Conservation (phyloP, 345 rosid species). For the Clausena lansium region DNA sequence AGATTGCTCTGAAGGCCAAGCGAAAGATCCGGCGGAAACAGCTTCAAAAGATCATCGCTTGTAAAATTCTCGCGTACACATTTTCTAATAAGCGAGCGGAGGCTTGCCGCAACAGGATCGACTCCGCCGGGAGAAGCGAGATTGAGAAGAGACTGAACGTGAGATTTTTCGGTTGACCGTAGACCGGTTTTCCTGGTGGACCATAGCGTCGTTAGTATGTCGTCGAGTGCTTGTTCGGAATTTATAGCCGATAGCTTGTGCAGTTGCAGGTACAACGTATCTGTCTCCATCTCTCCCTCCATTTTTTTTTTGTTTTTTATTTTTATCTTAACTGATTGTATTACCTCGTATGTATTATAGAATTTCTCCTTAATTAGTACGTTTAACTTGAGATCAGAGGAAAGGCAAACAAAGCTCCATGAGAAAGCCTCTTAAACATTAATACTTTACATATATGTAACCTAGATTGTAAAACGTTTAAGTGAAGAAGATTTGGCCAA, state of each 20-base stretch:
- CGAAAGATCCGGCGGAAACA: conserved; percentile 52
- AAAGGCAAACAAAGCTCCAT: no score
- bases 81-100: conserved; percentile 60
- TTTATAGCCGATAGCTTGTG: conserved; percentile 42
- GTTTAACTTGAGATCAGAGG: no score
- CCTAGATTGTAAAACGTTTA: no score
- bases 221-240: conserved; percentile 35
- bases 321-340: no score
- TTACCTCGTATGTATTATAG: no score
- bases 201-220: conserved; percentile 46
- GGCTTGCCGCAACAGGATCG: conserved; percentile 61
- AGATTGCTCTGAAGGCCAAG: conserved; percentile 39
- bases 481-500: no score
- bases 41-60: conserved; percentile 47
- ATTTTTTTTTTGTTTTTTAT: conserved; percentile 10
- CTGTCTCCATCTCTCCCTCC: conserved; percentile 24
- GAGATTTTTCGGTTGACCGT: conserved; percentile 36
- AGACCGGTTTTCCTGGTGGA: conserved; percentile 46
- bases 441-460: no score
- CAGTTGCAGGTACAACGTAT: conserved; percentile 38
- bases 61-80: conserved; percentile 40
- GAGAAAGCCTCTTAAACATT: no score
- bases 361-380: no score
- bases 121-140: conserved; percentile 37
- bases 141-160: conserved; percentile 44